Evolutionary conservation across 2,329 filamentous ascomycete genomes (phyloP), one percentile per base, ranked within the genome.

Genomic region (Emmonsia crescens): DNA sequence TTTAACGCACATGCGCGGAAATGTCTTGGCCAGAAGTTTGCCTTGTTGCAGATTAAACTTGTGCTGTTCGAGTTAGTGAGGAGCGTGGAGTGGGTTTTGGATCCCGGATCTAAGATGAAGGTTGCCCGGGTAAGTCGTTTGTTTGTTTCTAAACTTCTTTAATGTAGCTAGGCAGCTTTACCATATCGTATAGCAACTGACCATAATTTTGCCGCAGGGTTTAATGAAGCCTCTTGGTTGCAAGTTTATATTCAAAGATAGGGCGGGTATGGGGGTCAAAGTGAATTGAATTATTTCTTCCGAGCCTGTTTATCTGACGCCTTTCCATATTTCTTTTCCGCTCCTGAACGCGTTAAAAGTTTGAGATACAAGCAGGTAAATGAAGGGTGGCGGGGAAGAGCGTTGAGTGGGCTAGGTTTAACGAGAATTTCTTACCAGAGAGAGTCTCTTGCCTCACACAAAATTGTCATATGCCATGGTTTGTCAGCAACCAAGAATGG

Each of bases 21-120:
- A 58, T 73, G 70, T 58, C 60, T 72, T 5, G 71, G 71, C 2
- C 67, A 69, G 52, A 67, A 65, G 2, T 72, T 73, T 62, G 71
- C 67, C n/a, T 52, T 73, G 51, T 21, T 57, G 56, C 56, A 57
- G 40, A 57, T 46, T 27, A 57, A 57, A 29, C 33, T 57, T 21
- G 40, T 33, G 56, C 21, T 57, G 19, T 57, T 57, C 29, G 56
- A 57, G 27, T 46, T 57, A 27, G 56, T 46, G 40, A 44, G 38
- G 40, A 31, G 16, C 6, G 24, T 31, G 33, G 56, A 57, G 40
- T 57, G 56, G 56, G 29, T 31, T 24, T 31, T 57, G 19, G 56
- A 44, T 46, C 38, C 56, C 3, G 16, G 3, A 16, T 46, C 38
- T 21, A 46, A 46, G 24, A 29, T 57, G 56, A 44, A 57, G 40